Evolutionary conservation across 495 filamentous ascomycete species (phyloP).

Genomic region (Corynascus novoguineensis): DNA sequence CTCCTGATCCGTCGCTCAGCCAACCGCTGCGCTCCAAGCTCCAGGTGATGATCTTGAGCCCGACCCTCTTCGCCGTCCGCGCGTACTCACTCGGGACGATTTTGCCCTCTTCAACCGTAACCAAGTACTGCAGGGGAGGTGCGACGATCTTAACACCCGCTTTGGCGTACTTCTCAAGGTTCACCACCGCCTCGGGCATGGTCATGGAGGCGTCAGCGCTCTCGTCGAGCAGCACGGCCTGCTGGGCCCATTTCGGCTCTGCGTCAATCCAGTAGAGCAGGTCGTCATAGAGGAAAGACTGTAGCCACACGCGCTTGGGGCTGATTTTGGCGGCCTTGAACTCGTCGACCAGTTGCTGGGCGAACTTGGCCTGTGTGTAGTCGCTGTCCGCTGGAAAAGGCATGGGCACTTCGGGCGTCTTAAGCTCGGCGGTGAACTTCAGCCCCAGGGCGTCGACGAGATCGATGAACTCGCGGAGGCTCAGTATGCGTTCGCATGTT

Average conservation of each 20-base stretch:
- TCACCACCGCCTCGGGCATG: constrained; percentile 44
- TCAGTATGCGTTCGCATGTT: constrained; percentile 49
- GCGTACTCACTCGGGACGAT: constrained; percentile 42
- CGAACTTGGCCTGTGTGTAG: constrained; percentile 54
- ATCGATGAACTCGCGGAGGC: constrained; percentile 49
- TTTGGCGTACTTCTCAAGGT: constrained; percentile 40
- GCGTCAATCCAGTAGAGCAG: constrained; percentile 56
- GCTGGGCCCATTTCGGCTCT: constrained; percentile 50
- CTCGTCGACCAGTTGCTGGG: constrained; percentile 54
- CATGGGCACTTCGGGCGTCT: constrained; percentile 54
- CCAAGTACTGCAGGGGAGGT: constrained; percentile 41
- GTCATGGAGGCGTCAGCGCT: constrained; percentile 43
- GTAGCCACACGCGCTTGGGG: constrained; percentile 52
- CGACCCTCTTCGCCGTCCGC: constrained; percentile 45
- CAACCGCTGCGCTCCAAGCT: constrained; percentile 56
- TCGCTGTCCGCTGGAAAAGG: constrained; percentile 48
- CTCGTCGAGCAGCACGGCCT: constrained; percentile 56
- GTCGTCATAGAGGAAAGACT: constrained; percentile 56
- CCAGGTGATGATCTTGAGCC: constrained; percentile 56
- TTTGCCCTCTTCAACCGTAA: constrained; percentile 32
- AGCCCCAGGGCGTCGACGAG: constrained; percentile 48
- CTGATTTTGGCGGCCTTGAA: constrained; percentile 49
- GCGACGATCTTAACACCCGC: constrained; percentile 42
- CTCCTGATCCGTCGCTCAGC: constrained; percentile 39
- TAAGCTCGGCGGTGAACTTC: constrained; percentile 58